Base-by-base conservation (phyloP, 2,329 filamentous ascomycete species). In the Tolypocladium inflatum region DNA sequence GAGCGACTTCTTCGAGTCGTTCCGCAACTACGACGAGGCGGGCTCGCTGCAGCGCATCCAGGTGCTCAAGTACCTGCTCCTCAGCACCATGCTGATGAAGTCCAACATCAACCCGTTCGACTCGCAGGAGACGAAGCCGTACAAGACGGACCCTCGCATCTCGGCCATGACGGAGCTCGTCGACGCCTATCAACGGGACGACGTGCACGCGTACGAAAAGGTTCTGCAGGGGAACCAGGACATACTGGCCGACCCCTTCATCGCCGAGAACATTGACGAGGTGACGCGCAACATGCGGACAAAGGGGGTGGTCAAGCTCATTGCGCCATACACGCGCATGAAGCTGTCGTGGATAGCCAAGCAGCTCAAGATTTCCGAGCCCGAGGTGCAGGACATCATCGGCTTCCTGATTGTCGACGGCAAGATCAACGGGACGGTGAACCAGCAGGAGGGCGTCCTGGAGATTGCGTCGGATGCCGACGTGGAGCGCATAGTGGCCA, bases 71-170 rank as follows among this genome's bases (percentile, higher is more conserved):
- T 99, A 99, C 69, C 83, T 99, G 37, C 88, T 99, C 37, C 82
- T 99, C 60, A 93, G 93, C 33, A 97, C 93, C 48, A 97, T 99
- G 94, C 80, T 99, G 59, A 97, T 96, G 90, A 92, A 93, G 70
- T 97, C 93, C 45, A 86, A 95, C 73, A 99, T 99, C 82, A 97
- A 97, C 72, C 94, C 94, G 0, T 97, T 99, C 72, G 93, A 97
- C 74, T 97, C 92, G 10, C 94, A 97, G 73, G 94, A 99, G 77
- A 97, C 93, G 21, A 97, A 97, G 76, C 94, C 94, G 0, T 99
- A 99, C 80, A 93, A 91, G 75, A 93, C 90, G 64, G 93, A 99
- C 71, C 89, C 91, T 7, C 89, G 93, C 59, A 97, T 99, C 65
- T 88, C 91, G 2, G 93, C 91, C 65, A 99, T 99, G 93, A 97